Evolutionary conservation across 148 eudicot species (phyloP).

Genomic region (Fagopyrum homotropicum): DNA sequence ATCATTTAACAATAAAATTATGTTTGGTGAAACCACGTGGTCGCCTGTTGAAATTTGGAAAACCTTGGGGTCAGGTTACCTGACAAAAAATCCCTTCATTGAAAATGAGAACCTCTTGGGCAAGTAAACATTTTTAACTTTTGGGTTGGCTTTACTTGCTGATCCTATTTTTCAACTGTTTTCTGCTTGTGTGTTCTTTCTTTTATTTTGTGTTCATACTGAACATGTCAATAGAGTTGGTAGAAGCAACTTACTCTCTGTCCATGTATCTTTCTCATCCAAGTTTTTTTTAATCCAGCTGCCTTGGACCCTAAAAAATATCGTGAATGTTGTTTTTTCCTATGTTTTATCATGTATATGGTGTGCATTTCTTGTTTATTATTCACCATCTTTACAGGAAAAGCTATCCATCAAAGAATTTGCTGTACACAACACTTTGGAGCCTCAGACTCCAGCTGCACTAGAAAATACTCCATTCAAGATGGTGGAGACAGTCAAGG

Average conservation of each 20-base stretch:
- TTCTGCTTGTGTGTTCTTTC: no score
- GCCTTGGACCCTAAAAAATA: not conserved
- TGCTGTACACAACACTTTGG: constrained; percentile 47
- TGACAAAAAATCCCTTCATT: no score
- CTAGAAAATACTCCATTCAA: constrained; percentile 63
- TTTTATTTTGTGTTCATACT: not conserved
- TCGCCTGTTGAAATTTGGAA: no score
- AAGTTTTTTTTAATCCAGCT: not conserved
- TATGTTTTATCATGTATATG: not conserved
- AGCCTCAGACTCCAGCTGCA: constrained; percentile 55
- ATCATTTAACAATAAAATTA: no score
- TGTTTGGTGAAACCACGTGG: no score
- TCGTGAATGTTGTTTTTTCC: not conserved
- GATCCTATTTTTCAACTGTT: no score
- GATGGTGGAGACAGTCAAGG: constrained; percentile 67
- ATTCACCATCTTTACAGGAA: constrained; percentile 37
- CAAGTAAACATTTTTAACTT: no score
- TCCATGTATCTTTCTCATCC: not conserved
- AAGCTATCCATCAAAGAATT: constrained; percentile 51
- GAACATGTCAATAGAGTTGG: not conserved
- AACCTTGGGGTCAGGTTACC: no score
- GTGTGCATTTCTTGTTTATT: not conserved
- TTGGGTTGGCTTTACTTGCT: no score
- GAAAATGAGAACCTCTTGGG: no score
- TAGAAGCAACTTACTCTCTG: not conserved